Conservation (phyloP, 345 rosid genomes). For the Salix exigua region DNA sequence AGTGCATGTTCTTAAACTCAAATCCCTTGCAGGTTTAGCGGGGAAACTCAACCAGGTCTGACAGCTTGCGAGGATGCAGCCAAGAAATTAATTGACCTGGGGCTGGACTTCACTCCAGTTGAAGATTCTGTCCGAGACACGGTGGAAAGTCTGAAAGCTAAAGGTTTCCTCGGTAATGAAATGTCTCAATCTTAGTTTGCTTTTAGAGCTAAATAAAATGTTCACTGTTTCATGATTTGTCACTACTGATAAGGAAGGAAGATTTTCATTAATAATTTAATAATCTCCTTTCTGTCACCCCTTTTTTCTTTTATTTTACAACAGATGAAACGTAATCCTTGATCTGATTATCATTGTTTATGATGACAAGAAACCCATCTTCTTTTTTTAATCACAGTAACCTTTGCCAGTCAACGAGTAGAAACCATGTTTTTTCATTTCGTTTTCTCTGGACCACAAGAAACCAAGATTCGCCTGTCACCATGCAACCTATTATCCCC, state of each 20-base stretch:
- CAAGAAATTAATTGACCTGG: constrained; percentile 59
- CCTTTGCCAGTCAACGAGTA: background rate
- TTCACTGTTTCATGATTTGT: background rate
- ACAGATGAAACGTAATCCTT: constrained; percentile 8
- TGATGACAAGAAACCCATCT: background rate
- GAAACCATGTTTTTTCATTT: background rate
- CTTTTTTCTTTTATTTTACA: background rate
- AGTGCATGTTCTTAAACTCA: background rate
- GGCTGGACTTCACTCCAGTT: constrained; percentile 55
- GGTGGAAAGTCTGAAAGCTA: constrained; percentile 52
- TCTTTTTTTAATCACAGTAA: background rate
- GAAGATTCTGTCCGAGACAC: constrained; percentile 65
- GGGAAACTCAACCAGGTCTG: constrained; percentile 68
- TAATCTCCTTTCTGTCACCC: background rate
- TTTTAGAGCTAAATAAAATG: background rate
- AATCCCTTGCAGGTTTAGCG: constrained; percentile 31
- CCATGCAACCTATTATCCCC: background rate
- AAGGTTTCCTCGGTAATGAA: constrained; percentile 44
- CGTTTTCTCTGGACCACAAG: background rate
- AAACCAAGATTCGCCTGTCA: background rate
- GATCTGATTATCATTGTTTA: background rate
- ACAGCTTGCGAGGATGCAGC: constrained; percentile 57
- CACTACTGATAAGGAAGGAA: constrained; percentile 3
- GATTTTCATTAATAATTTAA: background rate
- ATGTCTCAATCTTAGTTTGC: constrained; percentile 5